Evolutionary conservation across 768 basidiomycete genomes (phyloP).

Genomic region (Trametopsis cervina): DNA sequence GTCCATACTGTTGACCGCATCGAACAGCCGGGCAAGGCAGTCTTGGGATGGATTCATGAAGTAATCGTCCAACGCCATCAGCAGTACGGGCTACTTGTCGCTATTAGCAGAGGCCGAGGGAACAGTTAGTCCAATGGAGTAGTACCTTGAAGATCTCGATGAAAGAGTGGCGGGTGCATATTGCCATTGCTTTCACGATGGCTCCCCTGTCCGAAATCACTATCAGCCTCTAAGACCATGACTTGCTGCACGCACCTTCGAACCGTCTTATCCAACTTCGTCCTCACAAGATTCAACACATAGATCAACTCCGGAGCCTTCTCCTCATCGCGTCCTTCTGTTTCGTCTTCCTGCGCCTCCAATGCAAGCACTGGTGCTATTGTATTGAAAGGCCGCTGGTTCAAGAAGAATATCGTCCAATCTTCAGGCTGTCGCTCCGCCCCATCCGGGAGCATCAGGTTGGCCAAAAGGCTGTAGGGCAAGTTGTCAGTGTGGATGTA

Average conservation of each 20-base stretch:
- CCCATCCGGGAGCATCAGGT: slow-evolving; percentile 98
- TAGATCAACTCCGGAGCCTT: slow-evolving; percentile 57
- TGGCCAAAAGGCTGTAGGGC: slow-evolving; percentile 71
- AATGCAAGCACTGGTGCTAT: slow-evolving; percentile 77
- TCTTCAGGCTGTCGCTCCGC: slow-evolving; percentile 93
- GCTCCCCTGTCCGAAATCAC: slow-evolving; percentile 58
- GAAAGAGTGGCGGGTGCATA: slow-evolving; percentile 88
- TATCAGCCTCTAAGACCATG: neutral
- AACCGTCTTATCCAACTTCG: slow-evolving; percentile 81
- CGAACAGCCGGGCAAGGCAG: slow-evolving; percentile 84
- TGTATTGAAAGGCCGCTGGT: slow-evolving; percentile 85
- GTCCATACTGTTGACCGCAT: slow-evolving; percentile 90
- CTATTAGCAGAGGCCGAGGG: neutral
- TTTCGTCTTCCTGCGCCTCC: slow-evolving; percentile 31
- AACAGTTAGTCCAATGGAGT: neutral
- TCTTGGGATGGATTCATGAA: slow-evolving; percentile 85
- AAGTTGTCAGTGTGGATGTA: neutral
- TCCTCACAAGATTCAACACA: slow-evolving; percentile 86
- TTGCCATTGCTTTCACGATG: slow-evolving; percentile 89
- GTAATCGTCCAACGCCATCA: slow-evolving; percentile 94
- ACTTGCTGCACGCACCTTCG: slow-evolving; percentile 46
- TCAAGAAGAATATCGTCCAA: slow-evolving; percentile 98
- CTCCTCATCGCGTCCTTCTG: slow-evolving; percentile 14
- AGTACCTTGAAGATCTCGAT: slow-evolving; percentile 93
- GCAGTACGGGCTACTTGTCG: slow-evolving; percentile 69